Percentiles rank a stretch among this genome's conserved stretches.
phyloP scores from a whole-genome alignment of 2,329 filamentous ascomycete species.

The Venturia nashicola region DNA sequence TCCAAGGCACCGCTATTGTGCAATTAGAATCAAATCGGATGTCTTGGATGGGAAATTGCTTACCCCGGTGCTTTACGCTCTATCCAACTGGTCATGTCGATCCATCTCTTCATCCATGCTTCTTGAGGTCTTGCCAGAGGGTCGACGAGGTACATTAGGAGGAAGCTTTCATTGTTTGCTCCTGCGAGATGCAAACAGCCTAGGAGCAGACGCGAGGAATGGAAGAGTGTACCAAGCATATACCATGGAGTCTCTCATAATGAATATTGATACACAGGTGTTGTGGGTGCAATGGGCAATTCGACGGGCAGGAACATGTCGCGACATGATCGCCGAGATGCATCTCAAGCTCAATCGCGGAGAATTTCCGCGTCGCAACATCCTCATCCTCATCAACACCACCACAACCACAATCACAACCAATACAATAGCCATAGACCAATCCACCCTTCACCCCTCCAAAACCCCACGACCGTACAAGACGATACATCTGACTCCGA shows the following conservation, averaged over 20 bases:
- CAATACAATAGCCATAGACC: not conserved
- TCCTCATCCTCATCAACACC: not conserved
- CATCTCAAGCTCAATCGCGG: not conserved
- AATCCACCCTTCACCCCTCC: not conserved
- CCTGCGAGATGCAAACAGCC: not conserved
- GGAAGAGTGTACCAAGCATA: not conserved
- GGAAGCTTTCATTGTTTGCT: constrained; percentile 49
- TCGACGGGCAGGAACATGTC: not conserved
- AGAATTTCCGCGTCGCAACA: not conserved
- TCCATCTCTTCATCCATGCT: constrained; percentile 70
- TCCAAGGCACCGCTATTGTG: constrained; percentile 59
- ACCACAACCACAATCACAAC: not conserved
- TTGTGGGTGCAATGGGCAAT: not conserved
- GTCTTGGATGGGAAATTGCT: not conserved
- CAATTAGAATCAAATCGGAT: not conserved
- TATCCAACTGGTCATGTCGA: constrained; percentile 65
- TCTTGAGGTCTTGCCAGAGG: constrained; percentile 60
- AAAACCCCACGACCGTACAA: not conserved
- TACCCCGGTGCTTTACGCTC: constrained; percentile 57
- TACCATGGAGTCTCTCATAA: not conserved
- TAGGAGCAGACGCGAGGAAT: not conserved
- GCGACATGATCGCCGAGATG: no score
- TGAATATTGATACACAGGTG: not conserved
- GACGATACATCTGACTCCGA: not conserved
- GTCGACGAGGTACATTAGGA: constrained; percentile 77